Evolutionary conservation across 2,329 filamentous ascomycete species (phyloP).

Genomic region (Beauveria pseudobassiana): DNA sequence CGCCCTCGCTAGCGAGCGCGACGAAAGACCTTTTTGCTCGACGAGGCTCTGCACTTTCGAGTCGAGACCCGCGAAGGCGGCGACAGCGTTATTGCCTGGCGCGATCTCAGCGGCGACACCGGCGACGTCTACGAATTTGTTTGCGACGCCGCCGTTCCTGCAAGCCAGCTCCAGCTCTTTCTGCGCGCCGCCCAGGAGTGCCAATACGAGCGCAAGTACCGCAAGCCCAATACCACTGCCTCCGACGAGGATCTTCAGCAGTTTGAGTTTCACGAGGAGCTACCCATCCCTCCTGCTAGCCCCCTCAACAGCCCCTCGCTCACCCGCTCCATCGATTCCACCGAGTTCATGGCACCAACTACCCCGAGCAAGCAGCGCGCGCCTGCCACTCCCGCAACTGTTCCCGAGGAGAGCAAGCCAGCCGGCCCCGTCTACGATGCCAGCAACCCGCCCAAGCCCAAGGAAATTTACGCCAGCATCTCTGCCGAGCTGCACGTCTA

Average conservation of each 20-base stretch:
- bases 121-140: slow-evolving; percentile 98
- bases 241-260: slow-evolving; percentile 73
- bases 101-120: slow-evolving; percentile 84
- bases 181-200: slow-evolving; percentile 80
- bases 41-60: slow-evolving; percentile 82
- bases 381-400: slow-evolving; percentile 21
- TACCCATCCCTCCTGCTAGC: slow-evolving; percentile 57
- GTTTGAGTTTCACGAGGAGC: slow-evolving; percentile 67
- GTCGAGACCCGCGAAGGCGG: slow-evolving; percentile 73
- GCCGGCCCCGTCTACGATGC: slow-evolving; percentile 16
- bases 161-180: slow-evolving; percentile 70
- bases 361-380: slow-evolving; percentile 42
- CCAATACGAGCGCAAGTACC: slow-evolving; percentile 95
- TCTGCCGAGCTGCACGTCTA: slow-evolving; percentile 85
- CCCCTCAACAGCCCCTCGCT: slow-evolving; percentile 53
- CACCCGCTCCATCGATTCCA: slow-evolving; percentile 46
- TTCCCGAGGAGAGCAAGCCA: slow-evolving; percentile 25
- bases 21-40: slow-evolving; percentile 98
- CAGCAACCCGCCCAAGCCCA: slow-evolving; percentile 51
- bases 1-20: slow-evolving; percentile 69
- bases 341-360: slow-evolving; percentile 45
- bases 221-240: slow-evolving; percentile 69
- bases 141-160: slow-evolving; percentile 67
- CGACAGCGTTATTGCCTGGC: slow-evolving; percentile 87
- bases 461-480: slow-evolving; percentile 68